Evolutionary conservation across 2,329 filamentous ascomycete genomes (phyloP).

Genomic region (Rhexocercosporidium sp.): DNA sequence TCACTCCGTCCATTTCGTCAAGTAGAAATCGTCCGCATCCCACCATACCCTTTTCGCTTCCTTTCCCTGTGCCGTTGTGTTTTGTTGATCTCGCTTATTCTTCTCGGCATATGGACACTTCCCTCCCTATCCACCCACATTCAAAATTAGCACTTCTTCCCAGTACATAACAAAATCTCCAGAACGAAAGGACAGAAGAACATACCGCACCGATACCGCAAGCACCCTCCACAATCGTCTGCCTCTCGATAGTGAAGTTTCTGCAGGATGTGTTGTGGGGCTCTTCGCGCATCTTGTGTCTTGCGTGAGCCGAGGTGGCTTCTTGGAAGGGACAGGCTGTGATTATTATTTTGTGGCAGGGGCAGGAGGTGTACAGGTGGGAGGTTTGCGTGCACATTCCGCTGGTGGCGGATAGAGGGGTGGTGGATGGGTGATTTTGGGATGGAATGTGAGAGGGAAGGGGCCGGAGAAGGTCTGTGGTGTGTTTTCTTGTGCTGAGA

Average conservation of each 20-base stretch:
- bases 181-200: not conserved
- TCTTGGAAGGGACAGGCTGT: conserved; percentile 4
- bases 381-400: not conserved
- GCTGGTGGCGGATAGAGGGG: not conserved
- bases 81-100: not conserved
- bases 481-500: too few species aligned
- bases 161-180: too few species aligned
- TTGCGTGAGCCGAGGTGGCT: not conserved
- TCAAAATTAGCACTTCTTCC: not conserved
- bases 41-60: not conserved
- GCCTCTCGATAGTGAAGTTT: not conserved
- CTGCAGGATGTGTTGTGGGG: not conserved
- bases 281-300: not conserved
- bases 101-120: not conserved
- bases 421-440: not conserved
- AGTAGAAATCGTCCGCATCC: conserved; percentile 1
- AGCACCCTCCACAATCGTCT: not conserved
- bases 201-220: not conserved
- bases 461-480: too few species aligned
- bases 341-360: conserved; percentile 9
- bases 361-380: not conserved
- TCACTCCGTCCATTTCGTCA: not conserved
- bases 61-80: not conserved
- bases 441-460: not conserved
- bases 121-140: not conserved